These are phyloP conservation scores for Pythium biforme DNA, from an alignment of 352 stramenopile species.

Conservation along the genomic window DNA sequence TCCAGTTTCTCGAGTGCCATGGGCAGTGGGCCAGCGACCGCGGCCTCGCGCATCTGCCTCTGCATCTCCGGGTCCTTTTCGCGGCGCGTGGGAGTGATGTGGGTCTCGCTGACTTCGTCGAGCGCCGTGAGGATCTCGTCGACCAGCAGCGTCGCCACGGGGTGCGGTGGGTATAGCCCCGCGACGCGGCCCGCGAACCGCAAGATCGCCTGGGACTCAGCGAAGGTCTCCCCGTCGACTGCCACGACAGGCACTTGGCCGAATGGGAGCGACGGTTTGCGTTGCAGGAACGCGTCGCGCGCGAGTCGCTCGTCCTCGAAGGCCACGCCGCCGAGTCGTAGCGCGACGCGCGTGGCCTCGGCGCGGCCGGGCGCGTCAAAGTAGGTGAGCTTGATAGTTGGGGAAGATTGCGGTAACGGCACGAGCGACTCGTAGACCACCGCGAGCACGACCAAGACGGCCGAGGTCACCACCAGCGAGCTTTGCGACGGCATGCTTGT, in stretches of 20 bases:
- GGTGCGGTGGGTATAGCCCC: conserved; percentile 29
- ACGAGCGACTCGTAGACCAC: conserved; percentile 6
- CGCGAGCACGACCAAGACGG: not conserved
- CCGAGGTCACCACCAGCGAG: not conserved
- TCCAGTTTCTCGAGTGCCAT: not conserved
- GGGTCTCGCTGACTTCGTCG: conserved; percentile 24
- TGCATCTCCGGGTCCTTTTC: conserved; percentile 4
- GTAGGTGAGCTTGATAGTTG: not conserved
- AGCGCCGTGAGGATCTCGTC: conserved; percentile 30
- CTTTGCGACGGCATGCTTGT: conserved; percentile 2
- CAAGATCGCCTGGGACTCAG: conserved; percentile 50
- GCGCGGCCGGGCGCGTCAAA: conserved; percentile 2
- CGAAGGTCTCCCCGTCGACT: conserved; percentile 43
- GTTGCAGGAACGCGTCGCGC: conserved; percentile 22
- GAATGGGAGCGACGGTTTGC: conserved; percentile 30
- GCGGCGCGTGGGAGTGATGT: conserved; percentile 1
- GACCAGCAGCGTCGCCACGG: conserved; percentile 19
- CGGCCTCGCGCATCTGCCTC: conserved; percentile 14
- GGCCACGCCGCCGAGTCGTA: conserved; percentile 28
- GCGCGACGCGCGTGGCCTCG: conserved; percentile 24
- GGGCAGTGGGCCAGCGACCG: not conserved
- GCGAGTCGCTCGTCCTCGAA: conserved; percentile 38
- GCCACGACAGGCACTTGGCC: conserved; percentile 32
- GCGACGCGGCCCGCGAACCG: conserved; percentile 57
- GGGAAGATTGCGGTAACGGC: not conserved